phyloP scores from a whole-genome alignment of 768 basidiomycete genomes.

The Favolaschia claudopus region DNA sequence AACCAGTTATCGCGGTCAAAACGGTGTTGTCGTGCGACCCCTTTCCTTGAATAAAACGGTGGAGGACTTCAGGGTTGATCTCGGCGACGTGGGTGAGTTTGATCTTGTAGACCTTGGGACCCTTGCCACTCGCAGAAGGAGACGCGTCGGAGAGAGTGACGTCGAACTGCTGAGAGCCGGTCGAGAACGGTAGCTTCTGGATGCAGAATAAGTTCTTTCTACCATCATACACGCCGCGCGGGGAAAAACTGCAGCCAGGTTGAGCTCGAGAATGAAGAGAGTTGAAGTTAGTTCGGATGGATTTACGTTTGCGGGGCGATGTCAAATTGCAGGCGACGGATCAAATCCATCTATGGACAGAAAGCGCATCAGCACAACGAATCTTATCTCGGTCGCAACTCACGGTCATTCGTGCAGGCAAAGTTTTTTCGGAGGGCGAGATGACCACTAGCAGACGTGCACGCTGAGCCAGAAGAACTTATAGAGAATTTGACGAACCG shows the following conservation, averaged over 20 bases:
- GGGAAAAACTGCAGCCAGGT: constrained; percentile 57
- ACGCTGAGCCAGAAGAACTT: constrained; percentile 12
- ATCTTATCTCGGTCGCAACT: no score
- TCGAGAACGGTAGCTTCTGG: constrained; percentile 64
- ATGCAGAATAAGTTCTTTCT: constrained; percentile 75
- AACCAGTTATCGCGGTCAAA: constrained; percentile 64
- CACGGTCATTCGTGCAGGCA: constrained; percentile 73
- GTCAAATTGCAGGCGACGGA: constrained; percentile 64
- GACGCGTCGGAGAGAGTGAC: constrained; percentile 55
- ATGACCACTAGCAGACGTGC: constrained; percentile 54
- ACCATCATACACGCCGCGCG: constrained; percentile 56
- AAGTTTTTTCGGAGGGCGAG: constrained; percentile 68
- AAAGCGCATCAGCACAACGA: no score
- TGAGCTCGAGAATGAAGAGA: neutral
- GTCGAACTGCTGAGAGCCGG: constrained; percentile 67
- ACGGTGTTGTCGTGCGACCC: constrained; percentile 64
- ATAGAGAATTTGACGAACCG: constrained; percentile 51
- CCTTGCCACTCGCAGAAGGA: constrained; percentile 43
- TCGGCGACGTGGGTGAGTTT: constrained; percentile 60
- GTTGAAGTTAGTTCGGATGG: neutral
- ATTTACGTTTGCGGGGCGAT: constrained; percentile 62
- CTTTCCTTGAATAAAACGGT: constrained; percentile 61
- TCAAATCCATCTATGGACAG: constrained; percentile 78
- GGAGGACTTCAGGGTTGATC: constrained; percentile 63
- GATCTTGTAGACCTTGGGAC: constrained; percentile 74